Evolutionary conservation across 352 stramenopile genomes (phyloP), one percentile per base, ranked within the genome.

Genomic region (Pythium pectinolyticum): DNA sequence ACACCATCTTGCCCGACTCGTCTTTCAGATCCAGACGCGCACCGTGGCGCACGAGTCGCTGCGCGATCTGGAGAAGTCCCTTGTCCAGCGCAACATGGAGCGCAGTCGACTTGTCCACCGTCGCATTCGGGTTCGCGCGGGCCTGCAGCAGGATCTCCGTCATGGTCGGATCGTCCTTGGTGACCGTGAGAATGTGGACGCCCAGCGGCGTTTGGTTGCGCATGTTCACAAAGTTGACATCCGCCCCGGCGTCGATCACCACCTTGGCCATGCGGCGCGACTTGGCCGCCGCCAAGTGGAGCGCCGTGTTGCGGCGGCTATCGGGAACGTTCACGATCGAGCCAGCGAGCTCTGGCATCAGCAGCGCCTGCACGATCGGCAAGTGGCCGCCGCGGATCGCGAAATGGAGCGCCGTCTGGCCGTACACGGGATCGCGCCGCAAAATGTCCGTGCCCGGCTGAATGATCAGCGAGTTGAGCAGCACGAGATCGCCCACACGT

Each of bases 221-320:
- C 32, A 77, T 72, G 66, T 94, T 94, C 11, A 81, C 70, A 9
- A 72, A 67, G 28, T 72, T 76, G 27, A 84, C 76, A n/a, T 78
- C 70, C 0, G 84, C 84, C 22, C 49, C 50, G n/a, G 80, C 81
- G n/a, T 95, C 84, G 20, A 95, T 75, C 32, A 95, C 39, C 30
- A 85, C 87, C 71, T 92, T 91, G 63, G 86, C 92, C 45, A 95
- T 86, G 17, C 86, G 84, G 5, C 84, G 82, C 39, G 86, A 95
- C 61, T 90, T 90, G 31, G 84, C 86, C 12, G 82, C 72, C 5
- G 86, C 86, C 17, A 95, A 43, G 48, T 95, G 86, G 49, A 95
- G 57, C 14, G 86, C 80, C 11, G 86, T 92, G 74, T 95, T 95
- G 41, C 79, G 69, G 19, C 86, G 80, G 46, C 78, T 82, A 72